These are phyloP conservation scores for Mycothermus thermophilus DNA, from an alignment of 495 filamentous ascomycete species.

Conservation along the genomic window DNA sequence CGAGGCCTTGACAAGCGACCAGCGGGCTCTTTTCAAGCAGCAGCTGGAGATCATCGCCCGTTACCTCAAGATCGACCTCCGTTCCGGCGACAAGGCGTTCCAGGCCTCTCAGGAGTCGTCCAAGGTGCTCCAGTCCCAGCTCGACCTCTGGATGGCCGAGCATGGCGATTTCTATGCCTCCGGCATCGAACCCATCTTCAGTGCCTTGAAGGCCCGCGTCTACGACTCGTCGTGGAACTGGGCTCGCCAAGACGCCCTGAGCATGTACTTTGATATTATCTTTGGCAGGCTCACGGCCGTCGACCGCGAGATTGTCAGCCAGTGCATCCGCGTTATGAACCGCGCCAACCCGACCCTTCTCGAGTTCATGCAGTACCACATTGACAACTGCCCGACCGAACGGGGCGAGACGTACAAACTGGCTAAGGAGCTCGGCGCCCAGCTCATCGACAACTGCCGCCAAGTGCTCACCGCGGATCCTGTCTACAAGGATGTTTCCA, in stretches of 20 bases:
- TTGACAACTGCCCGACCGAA: conserved; percentile 95
- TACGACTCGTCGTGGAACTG: conserved; percentile 99
- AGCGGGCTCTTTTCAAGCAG: conserved; percentile 88
- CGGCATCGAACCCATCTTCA: conserved; percentile 90
- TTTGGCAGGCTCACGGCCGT: conserved; percentile 87
- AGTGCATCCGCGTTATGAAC: conserved; percentile 98
- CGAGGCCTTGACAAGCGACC: conserved; percentile 93
- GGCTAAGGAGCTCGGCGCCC: conserved; percentile 86
- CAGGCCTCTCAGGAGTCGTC: conserved; percentile 70
- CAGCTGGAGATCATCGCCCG: conserved; percentile 88
- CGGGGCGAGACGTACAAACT: conserved; percentile 94
- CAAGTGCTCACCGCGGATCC: conserved; percentile 72
- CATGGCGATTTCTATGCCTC: conserved; percentile 92
- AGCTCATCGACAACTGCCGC: conserved; percentile 94
- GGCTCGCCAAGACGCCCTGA: conserved; percentile 91
- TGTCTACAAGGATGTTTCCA: conserved; percentile 85
- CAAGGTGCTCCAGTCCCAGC: conserved; percentile 73
- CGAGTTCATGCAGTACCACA: conserved; percentile 99
- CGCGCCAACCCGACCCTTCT: conserved; percentile 87
- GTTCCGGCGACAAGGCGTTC: conserved; percentile 87
- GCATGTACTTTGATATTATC: conserved; percentile 99
- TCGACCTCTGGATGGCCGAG: conserved; percentile 89
- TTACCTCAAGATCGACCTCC: conserved; percentile 93
- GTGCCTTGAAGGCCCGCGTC: conserved; percentile 79
- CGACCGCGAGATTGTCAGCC: conserved; percentile 95